Percentiles rank a stretch among this genome's conserved stretches.
Evolutionary conservation across 345 rosid genomes (phyloP).

Genomic region (Pugionium cornutum): DNA sequence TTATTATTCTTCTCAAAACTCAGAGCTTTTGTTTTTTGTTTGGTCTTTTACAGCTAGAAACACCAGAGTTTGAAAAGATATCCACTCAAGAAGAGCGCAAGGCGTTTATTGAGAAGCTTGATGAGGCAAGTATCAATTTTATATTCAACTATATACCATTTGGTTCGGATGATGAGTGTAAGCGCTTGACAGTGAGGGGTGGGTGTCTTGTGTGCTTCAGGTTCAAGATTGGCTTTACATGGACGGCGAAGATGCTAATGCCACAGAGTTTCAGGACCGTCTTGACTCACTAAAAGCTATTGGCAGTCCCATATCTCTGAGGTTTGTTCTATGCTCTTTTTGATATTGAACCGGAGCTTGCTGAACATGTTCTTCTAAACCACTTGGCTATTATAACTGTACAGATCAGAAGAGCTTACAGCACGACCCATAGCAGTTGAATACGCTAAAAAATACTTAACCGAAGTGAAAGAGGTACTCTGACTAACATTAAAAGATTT

Average conservation of each 20-base stretch:
- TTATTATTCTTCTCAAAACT: constrained; percentile 19
- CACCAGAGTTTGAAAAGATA: constrained; percentile 64
- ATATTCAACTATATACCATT: background rate
- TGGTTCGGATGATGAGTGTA: constrained; percentile 6
- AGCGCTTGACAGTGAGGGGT: constrained; percentile 11
- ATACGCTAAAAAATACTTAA: constrained; percentile 58
- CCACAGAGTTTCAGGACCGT: constrained; percentile 64
- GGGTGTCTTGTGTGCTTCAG: constrained; percentile 45
- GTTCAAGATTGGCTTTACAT: constrained; percentile 97
- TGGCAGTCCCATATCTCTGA: constrained; percentile 78
- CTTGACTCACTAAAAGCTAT: constrained; percentile 69
- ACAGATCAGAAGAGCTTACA: constrained; percentile 74
- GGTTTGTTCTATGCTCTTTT: constrained; percentile 47
- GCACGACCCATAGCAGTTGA: constrained; percentile 76
- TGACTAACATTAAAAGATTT: background rate
- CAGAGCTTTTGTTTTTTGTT: constrained; percentile 17
- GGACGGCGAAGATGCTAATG: constrained; percentile 94
- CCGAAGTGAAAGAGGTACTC: constrained; percentile 70
- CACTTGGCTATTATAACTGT: constrained; percentile 18
- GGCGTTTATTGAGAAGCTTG: constrained; percentile 79
- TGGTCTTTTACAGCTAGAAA: constrained; percentile 63
- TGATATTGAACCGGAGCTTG: constrained; percentile 3
- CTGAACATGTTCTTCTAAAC: background rate
- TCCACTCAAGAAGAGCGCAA: constrained; percentile 78
- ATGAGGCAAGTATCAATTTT: constrained; percentile 55